Percentiles rank a stretch among this genome's conserved stretches.
Evolutionary conservation across 179 eudicot genomes (phyloP).

Genomic region (Silene vulgaris): DNA sequence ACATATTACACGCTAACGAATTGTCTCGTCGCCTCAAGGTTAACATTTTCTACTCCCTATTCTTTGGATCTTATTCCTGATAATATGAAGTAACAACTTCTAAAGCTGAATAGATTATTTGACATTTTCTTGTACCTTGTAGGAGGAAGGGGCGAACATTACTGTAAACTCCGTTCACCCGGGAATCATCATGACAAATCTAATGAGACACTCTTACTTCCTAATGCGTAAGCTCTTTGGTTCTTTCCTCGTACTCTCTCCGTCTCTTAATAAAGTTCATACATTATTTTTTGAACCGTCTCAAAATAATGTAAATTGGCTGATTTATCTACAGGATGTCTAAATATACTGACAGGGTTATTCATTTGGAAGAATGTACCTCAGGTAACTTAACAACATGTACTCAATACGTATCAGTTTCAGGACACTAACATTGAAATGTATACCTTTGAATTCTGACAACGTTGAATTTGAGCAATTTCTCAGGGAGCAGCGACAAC

Average conservation of each 20-base stretch:
- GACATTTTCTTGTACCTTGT: constrained; percentile 10
- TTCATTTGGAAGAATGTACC: constrained; percentile 71
- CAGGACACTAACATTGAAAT: too few species aligned
- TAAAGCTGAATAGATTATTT: too few species aligned
- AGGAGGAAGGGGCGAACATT: constrained; percentile 72
- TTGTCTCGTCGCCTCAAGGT: constrained; percentile 73
- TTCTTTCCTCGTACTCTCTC: background rate
- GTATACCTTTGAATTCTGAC: too few species aligned
- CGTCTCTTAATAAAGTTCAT: too few species aligned
- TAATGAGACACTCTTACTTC: constrained; percentile 48
- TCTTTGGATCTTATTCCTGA: too few species aligned
- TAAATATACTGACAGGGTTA: constrained; percentile 39
- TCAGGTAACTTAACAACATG: constrained; percentile 46
- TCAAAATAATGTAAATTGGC: too few species aligned
- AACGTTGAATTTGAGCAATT: background rate
- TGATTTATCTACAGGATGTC: constrained; percentile 36
- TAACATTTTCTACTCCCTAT: background rate
- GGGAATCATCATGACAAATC: constrained; percentile 75
- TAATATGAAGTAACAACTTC: too few species aligned
- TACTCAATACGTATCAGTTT: background rate
- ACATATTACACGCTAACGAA: constrained; percentile 70
- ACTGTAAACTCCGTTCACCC: constrained; percentile 81
- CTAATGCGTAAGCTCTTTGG: constrained; percentile 42
- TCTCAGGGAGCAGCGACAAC: constrained; percentile 77
- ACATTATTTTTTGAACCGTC: too few species aligned